Evolutionary conservation across 345 rosid species (phyloP).

Genomic region (Populus pruinosa): DNA sequence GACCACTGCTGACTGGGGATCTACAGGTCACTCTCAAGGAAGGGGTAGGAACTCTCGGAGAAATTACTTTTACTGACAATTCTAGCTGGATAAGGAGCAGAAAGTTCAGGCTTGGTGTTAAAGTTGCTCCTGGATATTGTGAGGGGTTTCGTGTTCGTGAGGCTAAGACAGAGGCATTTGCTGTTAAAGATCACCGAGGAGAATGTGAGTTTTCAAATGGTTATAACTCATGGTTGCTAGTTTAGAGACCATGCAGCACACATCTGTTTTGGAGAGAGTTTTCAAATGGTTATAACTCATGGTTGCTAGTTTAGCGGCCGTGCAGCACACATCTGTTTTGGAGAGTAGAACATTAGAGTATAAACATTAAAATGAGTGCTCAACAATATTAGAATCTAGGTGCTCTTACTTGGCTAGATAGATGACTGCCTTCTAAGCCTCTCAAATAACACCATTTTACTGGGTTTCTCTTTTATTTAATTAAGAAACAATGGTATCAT

Average conservation of each 20-base stretch:
- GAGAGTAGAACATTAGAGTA: background rate
- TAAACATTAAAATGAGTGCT: background rate
- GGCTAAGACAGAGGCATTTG: slow-evolving; percentile 85
- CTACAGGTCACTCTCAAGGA: slow-evolving; percentile 68
- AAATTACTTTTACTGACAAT: slow-evolving; percentile 82
- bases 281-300: slow-evolving; percentile 1
- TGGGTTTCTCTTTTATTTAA: background rate
- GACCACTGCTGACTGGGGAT: slow-evolving; percentile 84
- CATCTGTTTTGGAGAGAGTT: slow-evolving; percentile 52
- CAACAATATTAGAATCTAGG: background rate
- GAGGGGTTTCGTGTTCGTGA: slow-evolving; percentile 63
- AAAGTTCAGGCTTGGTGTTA: slow-evolving; percentile 89
- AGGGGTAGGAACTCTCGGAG: slow-evolving; percentile 85
- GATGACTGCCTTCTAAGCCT: background rate
- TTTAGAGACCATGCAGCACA: background rate
- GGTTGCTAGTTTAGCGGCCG: background rate
- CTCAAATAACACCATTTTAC: background rate
- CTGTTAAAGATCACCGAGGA: slow-evolving; percentile 97
- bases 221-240: slow-evolving; percentile 10
- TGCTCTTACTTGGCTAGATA: background rate
- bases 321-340: background rate
- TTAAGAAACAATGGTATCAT: background rate
- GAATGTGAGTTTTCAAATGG: slow-evolving; percentile 52
- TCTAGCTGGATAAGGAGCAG: slow-evolving; percentile 98
- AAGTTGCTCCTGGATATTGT: slow-evolving; percentile 48